Evolutionary conservation across 1,139 yeast species (phyloP), one percentile per base, ranked within the genome.

Genomic region (Lodderomyces elongisporus): DNA sequence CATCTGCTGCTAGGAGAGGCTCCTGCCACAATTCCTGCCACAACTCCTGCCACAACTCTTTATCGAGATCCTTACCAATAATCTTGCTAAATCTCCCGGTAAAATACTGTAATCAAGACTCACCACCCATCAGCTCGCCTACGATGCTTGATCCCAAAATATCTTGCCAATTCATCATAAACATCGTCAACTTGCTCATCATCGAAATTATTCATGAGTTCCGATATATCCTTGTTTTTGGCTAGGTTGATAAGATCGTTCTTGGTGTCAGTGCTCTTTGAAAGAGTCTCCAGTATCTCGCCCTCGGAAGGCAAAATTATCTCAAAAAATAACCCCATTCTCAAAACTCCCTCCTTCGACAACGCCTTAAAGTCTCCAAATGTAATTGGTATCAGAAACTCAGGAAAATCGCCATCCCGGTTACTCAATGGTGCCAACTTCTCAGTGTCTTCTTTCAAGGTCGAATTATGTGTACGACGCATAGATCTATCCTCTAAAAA

Each of bases 361-460:
- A 85, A 54, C 1, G 52, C 54, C 30, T 60, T 56, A 45, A 84
- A 81, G 2, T 75, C 79, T 2, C 54, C 63, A 15, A 79, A 55
- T 0, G 84, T 79, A 10, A 49, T 50, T 4, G 96, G 96, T 54
- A 79, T 82, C 5, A 64, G 59, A 4, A 60, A 60, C 2, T 61
- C 58, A 2, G 89, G 85, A 27, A 66, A 66, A 29, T 79, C 87
- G 12, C 96, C 96, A 51, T 85, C 93, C 17, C 75, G 68, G 45
- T 80, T 82, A 6, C 84, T 56, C 38, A 64, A 41, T 0, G 64
- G 65, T 15, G 42, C 35, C 41, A 48, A 8, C 36, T 33, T 13
- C 31, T 42, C 21, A 32, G 28, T 30, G 54, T 41, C 34, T 43
- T 53, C 3, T 63, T 20, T 22, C 13, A 44, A 18, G 14, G 40